Conservation (phyloP, 257 asterid species). For the Petunia axillaris region DNA sequence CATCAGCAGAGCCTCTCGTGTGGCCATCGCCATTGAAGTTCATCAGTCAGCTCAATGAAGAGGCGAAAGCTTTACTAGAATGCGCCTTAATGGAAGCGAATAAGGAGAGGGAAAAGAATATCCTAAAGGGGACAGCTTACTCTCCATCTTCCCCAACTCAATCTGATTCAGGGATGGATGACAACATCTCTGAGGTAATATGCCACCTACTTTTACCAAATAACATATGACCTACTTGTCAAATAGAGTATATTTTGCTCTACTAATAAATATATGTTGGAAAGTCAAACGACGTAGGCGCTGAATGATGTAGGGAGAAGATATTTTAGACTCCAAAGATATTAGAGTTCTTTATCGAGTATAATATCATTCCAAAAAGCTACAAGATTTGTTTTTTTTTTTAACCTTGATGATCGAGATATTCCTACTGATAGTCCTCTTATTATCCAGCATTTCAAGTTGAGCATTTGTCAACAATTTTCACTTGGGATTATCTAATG, state of each 20-base stretch:
- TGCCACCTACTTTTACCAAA: neutral
- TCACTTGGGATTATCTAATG: conserved; percentile 24
- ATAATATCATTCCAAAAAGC: neutral
- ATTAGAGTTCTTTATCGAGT: neutral
- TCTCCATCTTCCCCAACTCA: conserved; percentile 61
- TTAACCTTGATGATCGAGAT: conserved; percentile 8
- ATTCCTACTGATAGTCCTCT: neutral
- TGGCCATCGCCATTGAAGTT: conserved; percentile 98
- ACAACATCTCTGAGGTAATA: conserved; percentile 72
- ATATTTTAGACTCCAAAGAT: neutral
- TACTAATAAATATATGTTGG: neutral
- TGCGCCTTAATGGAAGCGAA: conserved; percentile 85
- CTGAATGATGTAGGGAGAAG: neutral
- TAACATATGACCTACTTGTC: neutral
- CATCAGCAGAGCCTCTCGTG: conserved; percentile 96
- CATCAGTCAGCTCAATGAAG: conserved; percentile 89
- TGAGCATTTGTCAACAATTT: neutral
- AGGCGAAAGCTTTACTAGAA: conserved; percentile 79
- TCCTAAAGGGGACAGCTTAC: conserved; percentile 64
- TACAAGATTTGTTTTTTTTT: neutral
- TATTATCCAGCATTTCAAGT: neutral
- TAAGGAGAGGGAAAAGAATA: conserved; percentile 71
- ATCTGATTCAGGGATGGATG: conserved; percentile 68
- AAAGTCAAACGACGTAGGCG: neutral
- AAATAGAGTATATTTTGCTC: neutral